Evolutionary conservation across 352 stramenopile species (phyloP), one percentile per base, ranked within the genome.

Genomic region (Phytopythium montanum): DNA sequence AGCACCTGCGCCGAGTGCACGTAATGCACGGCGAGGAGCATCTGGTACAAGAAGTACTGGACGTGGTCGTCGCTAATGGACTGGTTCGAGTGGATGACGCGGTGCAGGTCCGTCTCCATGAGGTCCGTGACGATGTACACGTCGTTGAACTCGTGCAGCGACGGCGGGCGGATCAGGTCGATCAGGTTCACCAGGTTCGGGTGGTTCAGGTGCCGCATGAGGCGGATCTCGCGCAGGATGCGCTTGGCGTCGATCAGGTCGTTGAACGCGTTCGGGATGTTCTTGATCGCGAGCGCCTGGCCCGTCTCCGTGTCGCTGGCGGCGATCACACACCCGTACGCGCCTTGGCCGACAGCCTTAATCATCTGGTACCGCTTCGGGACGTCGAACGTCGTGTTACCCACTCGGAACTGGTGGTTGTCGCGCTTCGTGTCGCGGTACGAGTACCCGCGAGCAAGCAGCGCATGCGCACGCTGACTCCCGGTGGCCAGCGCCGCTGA

Each of bases 281-380:
- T 98, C 72, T 98, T 98, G 66, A 98, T 98, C 6, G 94, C 95
- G 29, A 98, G 88, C 55, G 94, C 87, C 51, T 88, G 81, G 2
- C 89, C 85, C 2, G 87, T 94, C 55, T 93, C 83, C 49, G 76
- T 94, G 68, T 95, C 83, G 53, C 87, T 95, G 19, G 81, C 82
- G 49, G 85, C 85, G 54, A 98, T 96, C 53, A 98, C 92, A 55
- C 91, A 93, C 18, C 92, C 92, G 62, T 97, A 98, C 3, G 90
- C 92, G 34, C 92, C 92, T 70, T 96, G 92, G 9, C 92, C 92
- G 26, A 97, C 74, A 8, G 81, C 85, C 60, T 93, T 93, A 65
- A 95, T 95, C 80, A 95, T 91, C 61, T 95, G 84, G 62, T 95
- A 95, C 33, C 86, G 81, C 65, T 84, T 76, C 31, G 84, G 85